A percentile compares a stretch with the other conserved stretches of the same genome.
Conservation (phyloP, 2,329 filamentous ascomycete genomes). For the Claviceps cyperi region DNA sequence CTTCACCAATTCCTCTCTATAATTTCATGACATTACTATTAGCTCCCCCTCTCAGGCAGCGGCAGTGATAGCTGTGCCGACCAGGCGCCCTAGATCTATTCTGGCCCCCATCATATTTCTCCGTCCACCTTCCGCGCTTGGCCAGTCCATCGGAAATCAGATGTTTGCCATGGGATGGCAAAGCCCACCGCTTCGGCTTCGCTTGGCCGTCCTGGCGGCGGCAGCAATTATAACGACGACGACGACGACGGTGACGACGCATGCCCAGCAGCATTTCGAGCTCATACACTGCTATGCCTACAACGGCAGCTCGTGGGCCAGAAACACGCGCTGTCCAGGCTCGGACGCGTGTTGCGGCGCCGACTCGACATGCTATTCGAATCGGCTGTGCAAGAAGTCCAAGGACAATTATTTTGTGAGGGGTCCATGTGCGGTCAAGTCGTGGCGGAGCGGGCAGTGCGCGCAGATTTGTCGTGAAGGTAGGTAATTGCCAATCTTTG, state of each 20-base stretch:
- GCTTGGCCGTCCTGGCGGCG: neutral
- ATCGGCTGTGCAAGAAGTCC: neutral
- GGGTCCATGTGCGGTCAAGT: constrained; percentile 1
- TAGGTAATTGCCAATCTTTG: neutral
- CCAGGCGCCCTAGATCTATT: too few relatives aligned
- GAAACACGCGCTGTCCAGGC: constrained; percentile 2
- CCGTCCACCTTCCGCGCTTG: too few relatives aligned
- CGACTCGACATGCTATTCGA: constrained; percentile 1
- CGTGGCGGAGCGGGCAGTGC: neutral
- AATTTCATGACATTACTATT: too few relatives aligned
- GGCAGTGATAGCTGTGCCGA: too few relatives aligned
- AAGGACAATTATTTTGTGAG: neutral
- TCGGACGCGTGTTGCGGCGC: constrained; percentile 2
- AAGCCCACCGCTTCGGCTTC: too few relatives aligned
- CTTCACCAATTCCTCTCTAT: too few relatives aligned
- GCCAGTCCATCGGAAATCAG: too few relatives aligned
- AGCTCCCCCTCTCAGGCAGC: too few relatives aligned
- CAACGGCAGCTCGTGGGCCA: neutral
- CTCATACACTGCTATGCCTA: neutral
- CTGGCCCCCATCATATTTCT: too few relatives aligned
- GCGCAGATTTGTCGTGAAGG: constrained; percentile 1
- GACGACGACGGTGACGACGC: neutral
- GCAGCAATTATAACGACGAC: neutral
- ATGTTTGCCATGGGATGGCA: too few relatives aligned
- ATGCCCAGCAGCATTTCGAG: neutral